Evolutionary conservation across 192 early-diverging fungal species (phyloP), one percentile per base, ranked within the genome.

Genomic region (Ramicandelaber brevisporus): DNA sequence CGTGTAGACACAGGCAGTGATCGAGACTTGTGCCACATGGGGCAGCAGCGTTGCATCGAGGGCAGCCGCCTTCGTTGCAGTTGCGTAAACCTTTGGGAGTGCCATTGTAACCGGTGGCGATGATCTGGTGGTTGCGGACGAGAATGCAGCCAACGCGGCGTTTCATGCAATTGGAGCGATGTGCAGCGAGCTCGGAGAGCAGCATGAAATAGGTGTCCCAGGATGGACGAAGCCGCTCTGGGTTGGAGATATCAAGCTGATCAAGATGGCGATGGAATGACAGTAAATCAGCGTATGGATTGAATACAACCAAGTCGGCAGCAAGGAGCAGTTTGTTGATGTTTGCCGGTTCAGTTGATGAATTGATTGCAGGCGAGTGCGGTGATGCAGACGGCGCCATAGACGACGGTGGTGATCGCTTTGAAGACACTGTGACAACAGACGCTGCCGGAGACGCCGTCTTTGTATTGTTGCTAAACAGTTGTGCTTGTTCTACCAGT

Each of bases 171-270:
- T 99, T 99, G 10, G 73, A 74, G 19, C 90, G 50, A 17, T 61
- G 53, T 4, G 90, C 77, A 6, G 88, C 90, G 19, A 96, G 57
- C 40, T 89, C 73, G 2, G 84, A 83, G 11, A 99, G 46, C 14
- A 69, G 58, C 78, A 99, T 92, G 51, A 96, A 99, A 44, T 99
- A 99, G 0, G 75, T 78, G 59, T 99, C 95, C 89, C 89, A 81
- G 7, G 67, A 63, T 6, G 95, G 95, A 14, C 95, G 57, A 16
- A 86, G 50, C 7, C 81, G 55, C 34, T 86, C 73, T 6, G 43
- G 40, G 34, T 87, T 65, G 16, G 55, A 49, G 26, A 93, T 52
- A 15, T 78, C 49, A 1, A 75, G 33, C 1, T 37, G 18, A 5
- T 59, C 41, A 5, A 82, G 30, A 14, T 58, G 18, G 17, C 19